Percentiles rank a stretch among this genome's conserved stretches.
Conservation (phyloP, 106 monocot genomes). For the Dendrobium catenatum region DNA sequence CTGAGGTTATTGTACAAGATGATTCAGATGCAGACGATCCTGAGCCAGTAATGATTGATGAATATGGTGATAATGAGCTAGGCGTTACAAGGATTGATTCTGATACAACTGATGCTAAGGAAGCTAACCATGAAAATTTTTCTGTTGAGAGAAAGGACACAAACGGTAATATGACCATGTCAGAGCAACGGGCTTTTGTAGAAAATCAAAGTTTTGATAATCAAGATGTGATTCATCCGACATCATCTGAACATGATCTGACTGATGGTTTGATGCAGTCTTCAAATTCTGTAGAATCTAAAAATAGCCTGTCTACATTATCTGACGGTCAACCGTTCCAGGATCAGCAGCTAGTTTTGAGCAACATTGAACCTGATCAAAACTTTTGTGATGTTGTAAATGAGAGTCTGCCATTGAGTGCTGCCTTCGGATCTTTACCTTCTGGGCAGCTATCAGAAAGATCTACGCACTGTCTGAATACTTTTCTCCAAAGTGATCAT, state of each 20-base stretch:
- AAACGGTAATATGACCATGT: not conserved
- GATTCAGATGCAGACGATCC: slow-evolving; percentile 77
- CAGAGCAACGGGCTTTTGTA: slow-evolving; percentile 14
- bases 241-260: slow-evolving; percentile 11
- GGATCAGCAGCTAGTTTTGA: slow-evolving; percentile 3
- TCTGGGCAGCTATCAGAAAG: not conserved
- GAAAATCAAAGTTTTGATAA: not conserved
- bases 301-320: slow-evolving; percentile 11
- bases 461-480: not conserved
- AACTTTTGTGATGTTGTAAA: slow-evolving; percentile 8
- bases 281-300: slow-evolving; percentile 15
- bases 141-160: slow-evolving; percentile 7
- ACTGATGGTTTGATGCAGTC: not conserved
- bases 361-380: slow-evolving; percentile 5
- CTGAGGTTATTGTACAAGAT: slow-evolving; percentile 55
- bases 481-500: not conserved
- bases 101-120: slow-evolving; percentile 8
- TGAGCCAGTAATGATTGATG: slow-evolving; percentile 45
- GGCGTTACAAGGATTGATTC: slow-evolving; percentile 5
- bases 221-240: slow-evolving; percentile 7
- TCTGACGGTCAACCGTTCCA: slow-evolving; percentile 9
- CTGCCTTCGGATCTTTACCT: not conserved
- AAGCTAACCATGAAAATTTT: slow-evolving; percentile 12
- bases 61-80: slow-evolving; percentile 19
- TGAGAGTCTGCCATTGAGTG: slow-evolving; percentile 13